Evolutionary conservation across 352 stramenopile species (phyloP).

Genomic region (Peronosclerospora sorghi): DNA sequence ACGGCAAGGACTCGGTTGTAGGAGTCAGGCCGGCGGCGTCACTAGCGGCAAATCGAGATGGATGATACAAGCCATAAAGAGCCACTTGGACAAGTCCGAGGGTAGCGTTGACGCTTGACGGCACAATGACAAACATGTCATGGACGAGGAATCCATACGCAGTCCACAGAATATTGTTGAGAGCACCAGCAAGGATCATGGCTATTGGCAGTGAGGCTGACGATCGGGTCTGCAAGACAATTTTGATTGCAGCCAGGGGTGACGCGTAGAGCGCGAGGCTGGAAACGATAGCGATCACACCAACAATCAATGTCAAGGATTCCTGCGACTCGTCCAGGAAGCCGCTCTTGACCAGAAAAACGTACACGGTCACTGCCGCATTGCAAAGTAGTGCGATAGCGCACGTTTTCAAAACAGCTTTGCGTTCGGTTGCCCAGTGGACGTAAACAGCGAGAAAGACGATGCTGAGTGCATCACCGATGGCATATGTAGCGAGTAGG

Average conservation of each 20-base stretch:
- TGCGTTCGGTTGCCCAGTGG: conserved; percentile 26
- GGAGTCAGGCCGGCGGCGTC: conserved; percentile 7
- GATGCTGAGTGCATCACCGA: conserved; percentile 36
- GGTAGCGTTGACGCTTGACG: conserved; percentile 32
- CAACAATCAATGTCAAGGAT: conserved; percentile 22
- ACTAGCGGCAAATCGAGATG: conserved; percentile 12
- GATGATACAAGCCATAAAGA: conserved; percentile 50
- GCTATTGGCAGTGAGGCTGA: conserved; percentile 46
- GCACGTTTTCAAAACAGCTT: conserved; percentile 24
- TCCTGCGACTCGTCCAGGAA: conserved; percentile 18
- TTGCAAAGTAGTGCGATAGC: conserved; percentile 28
- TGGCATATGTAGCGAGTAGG: conserved; percentile 37
- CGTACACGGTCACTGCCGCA: conserved; percentile 33
- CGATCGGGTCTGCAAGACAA: conserved; percentile 40
- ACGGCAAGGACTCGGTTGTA: conserved; percentile 14
- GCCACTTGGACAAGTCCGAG: conserved; percentile 41
- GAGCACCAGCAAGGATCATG: conserved; percentile 46
- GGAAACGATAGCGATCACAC: conserved; percentile 36
- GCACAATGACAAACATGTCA: conserved; percentile 50
- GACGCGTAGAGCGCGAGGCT: conserved; percentile 59
- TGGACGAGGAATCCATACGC: conserved; percentile 44
- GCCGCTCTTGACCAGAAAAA: conserved; percentile 26
- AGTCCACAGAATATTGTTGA: conserved; percentile 72
- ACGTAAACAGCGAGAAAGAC: conserved; percentile 40
- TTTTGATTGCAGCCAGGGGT: conserved; percentile 41